Evolutionary conservation across 2,329 filamentous ascomycete genomes (phyloP).

Genomic region (Claviceps purpurea): DNA sequence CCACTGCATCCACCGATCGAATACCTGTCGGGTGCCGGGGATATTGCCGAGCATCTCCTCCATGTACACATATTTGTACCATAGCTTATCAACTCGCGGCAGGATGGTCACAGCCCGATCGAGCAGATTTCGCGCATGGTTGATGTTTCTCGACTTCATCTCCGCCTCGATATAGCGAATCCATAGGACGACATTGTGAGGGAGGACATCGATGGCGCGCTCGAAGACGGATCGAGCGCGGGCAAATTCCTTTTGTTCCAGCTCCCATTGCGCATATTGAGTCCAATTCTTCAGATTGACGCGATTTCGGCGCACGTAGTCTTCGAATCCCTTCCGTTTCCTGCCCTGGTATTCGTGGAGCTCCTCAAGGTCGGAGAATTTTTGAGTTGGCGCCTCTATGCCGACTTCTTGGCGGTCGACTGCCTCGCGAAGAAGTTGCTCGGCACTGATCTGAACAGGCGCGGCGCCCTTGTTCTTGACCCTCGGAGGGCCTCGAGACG

Average conservation of each 20-base stretch:
- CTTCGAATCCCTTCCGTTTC: conserved; percentile 92
- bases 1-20: conserved; percentile 98
- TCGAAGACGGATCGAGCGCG: conserved; percentile 90
- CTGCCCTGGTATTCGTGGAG: conserved; percentile 94
- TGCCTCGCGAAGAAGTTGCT: conserved; percentile 92
- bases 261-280: conserved; percentile 92
- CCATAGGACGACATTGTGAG: conserved; percentile 79
- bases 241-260: conserved; percentile 94
- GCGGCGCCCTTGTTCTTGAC: conserved; percentile 98
- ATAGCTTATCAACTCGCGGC: conserved; percentile 86
- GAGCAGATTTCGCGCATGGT: conserved; percentile 86
- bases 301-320: conserved; percentile 90
- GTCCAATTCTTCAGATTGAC: conserved; percentile 99
- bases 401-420: conserved; percentile 88
- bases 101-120: conserved; percentile 90
- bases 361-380: conserved; percentile 93
- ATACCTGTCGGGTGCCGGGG: conserved; percentile 80
- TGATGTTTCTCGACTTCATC: conserved; percentile 89
- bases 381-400: conserved; percentile 81
- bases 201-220: conserved; percentile 80
- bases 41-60: conserved; percentile 96
- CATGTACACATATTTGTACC: conserved; percentile 99
- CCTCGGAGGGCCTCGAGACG: conserved; percentile 76
- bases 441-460: conserved; percentile 82
- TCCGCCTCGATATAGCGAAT: conserved; percentile 89